Percentiles rank a stretch among this genome's conserved stretches.
Evolutionary conservation across 345 rosid genomes (phyloP).

Genomic region (Eucalyptus sp.): DNA sequence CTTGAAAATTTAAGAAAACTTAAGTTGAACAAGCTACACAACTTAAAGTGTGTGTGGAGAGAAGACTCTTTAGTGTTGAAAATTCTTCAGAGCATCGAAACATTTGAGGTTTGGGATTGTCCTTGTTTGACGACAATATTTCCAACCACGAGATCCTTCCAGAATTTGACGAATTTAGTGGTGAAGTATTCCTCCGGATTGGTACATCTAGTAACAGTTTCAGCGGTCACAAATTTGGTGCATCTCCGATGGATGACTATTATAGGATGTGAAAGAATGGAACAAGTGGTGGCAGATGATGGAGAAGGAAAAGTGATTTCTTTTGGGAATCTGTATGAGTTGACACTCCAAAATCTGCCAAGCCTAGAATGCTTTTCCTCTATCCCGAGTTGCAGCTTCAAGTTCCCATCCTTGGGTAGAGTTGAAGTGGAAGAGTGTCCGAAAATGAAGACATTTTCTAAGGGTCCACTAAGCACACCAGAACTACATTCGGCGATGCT

Average conservation of each 20-base stretch:
- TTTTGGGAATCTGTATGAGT: fast-evolving
- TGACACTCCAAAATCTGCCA: neutral
- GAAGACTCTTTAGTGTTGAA: neutral
- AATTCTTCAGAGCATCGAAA: neutral
- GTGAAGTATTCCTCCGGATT: neutral
- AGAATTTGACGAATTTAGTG: fast-evolving
- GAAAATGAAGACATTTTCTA: neutral
- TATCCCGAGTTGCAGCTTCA: fast-evolving
- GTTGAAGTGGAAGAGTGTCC: neutral
- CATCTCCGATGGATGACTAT: fast-evolving
- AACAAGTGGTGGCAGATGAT: fast-evolving
- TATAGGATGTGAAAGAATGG: neutral
- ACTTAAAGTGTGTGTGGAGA: neutral
- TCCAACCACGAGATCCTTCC: fast-evolving
- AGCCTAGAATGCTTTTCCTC: neutral
- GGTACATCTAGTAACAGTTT: neutral
- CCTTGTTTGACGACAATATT: fast-evolving
- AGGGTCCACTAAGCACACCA: neutral
- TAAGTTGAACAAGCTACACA: neutral
- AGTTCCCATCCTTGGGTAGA: fast-evolving
- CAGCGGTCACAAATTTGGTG: neutral
- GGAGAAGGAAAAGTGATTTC: neutral
- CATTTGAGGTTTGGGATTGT: neutral
- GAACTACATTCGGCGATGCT: fast-evolving
- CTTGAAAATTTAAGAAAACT: neutral